Evolutionary conservation across 768 basidiomycete species (phyloP), one percentile per base, ranked within the genome.

Genomic region (Cubamyces lactineus): DNA sequence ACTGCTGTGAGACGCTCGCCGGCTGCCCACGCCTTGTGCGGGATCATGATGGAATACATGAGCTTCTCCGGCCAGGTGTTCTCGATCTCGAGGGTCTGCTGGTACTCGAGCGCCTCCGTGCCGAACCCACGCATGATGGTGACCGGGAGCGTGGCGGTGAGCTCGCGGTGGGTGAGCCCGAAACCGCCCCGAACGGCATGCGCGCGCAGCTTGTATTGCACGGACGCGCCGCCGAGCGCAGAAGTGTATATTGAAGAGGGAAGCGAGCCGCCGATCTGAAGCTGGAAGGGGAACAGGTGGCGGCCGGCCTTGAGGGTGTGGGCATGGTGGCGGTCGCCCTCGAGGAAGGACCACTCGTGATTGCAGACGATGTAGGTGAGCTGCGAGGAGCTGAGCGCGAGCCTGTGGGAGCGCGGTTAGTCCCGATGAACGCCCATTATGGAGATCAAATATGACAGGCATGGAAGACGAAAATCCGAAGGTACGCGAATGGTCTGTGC

Each of bases 51-150:
- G 5, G 90, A 88, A 74, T 96, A 98, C 95, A 96, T 96, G 75
- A 97, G 79, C 77, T 98, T 98, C 21, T 89, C 90, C 0, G 96
- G 95, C 96, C 96, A 98, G 16, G 94, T 95, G 73, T 96, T 97
- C 75, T 97, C 92, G 66, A 93, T 88, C 73, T 98, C 96, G 60
- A 97, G 83, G 1, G 94, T 94, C 72, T 98, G 95, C 69, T 94
- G 96, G 78, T 93, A 98, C 74, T 98, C 96, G 67, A 97, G 83
- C 0, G 96, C 89, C 63, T 95, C 94, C 1, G 85, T 72, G 19
- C 85, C 79, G 70, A 95, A 89, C 3, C 88, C 85, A 48, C 94
- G 86, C 50, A 91, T 67, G 63, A 98, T 78, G 59, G 80, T 76
- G 51, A 98, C 84, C 12, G 86, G 83, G 51, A 78, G 76, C 40